Evolutionary conservation across 352 stramenopile genomes (phyloP).

Genomic region (Phytophthora hibernalis): DNA sequence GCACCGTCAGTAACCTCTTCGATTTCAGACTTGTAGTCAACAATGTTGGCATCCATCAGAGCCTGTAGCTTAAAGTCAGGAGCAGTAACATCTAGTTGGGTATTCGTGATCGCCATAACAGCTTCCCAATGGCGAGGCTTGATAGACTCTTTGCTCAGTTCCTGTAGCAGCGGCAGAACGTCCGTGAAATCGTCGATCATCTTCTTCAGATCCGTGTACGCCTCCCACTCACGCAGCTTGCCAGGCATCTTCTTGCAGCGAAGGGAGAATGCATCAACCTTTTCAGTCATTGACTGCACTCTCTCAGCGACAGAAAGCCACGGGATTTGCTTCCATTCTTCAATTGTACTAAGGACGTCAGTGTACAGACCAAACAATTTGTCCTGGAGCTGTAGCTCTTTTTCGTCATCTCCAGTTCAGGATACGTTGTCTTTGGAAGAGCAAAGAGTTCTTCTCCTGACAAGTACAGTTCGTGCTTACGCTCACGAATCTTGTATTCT

Average conservation of each 20-base stretch:
- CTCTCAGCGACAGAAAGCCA: conserved; percentile 95
- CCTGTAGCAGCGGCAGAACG: conserved; percentile 95
- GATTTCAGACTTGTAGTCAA: conserved; percentile 94
- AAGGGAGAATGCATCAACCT: conserved; percentile 95
- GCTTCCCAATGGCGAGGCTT: conserved; percentile 97
- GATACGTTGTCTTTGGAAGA: conserved; percentile 96
- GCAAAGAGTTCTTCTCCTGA: conserved; percentile 98
- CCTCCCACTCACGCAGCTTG: conserved; percentile 97
- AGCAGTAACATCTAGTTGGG: conserved; percentile 93
- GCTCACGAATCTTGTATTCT: conserved; percentile 97
- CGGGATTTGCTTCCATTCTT: conserved; percentile 97
- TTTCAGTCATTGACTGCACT: conserved; percentile 96
- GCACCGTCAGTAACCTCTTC: conserved; percentile 98
- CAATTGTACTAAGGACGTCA: conserved; percentile 97
- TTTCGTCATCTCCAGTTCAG: conserved; percentile 97
- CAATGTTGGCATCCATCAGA: conserved; percentile 94
- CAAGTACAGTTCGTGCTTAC: conserved; percentile 97
- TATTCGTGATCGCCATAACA: conserved; percentile 95
- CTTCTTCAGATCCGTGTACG: conserved; percentile 96
- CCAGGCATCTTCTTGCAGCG: conserved; percentile 98
- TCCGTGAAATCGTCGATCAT: conserved; percentile 99
- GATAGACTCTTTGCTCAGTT: conserved; percentile 98
- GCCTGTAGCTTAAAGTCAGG: conserved; percentile 97
- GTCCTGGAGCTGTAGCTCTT: conserved; percentile 95
- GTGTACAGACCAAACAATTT: conserved; percentile 97